Base-by-base conservation (phyloP, 1,284 basidiomycete species). In the Coriolopsis trogii region DNA sequence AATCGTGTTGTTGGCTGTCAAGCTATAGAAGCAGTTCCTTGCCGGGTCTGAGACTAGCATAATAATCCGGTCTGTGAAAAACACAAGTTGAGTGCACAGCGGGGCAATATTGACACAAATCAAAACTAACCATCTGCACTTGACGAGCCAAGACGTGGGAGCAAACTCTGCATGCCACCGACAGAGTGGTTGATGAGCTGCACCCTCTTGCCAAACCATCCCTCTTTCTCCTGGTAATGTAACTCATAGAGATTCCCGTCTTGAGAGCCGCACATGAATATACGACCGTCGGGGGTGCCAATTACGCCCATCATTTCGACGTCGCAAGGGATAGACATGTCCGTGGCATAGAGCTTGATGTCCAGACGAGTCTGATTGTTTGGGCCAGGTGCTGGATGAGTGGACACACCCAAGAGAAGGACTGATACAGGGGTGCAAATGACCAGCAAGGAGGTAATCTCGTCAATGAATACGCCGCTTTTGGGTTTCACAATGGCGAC, bases 211-310 rank as follows among this genome's bases (percentile, higher is more conserved):
- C 86, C 91, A 73, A 98, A 96, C 95, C 95, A 98, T 1, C 91
- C 91, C 65, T 95, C 91, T 59, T 82, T 88, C 56, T 91, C 86
- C 64, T 94, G 91, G 70, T 99, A 99, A 64, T 92, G 87, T 42
- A 99, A 73, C 71, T 98, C 97, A 69, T 97, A 98, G 36, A 98
- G 72, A 66, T 89, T 87, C 18, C 93, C 93, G 69, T 98, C 94
- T 63, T 88, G 84, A 15, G 81, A 79, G 10, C 95, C 95, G 48
- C 81, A 82, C 83, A 95, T 90, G 72, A 99, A 98, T 60, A 98
- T 91, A 45, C 95, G 81, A 21, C 96, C 97, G 29, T 87, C 82
- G 18, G 78, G 68, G 1, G 91, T 94, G 9, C 92, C 90, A 48
- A 82, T 77, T 45, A 98, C 87, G 43, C 88, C 88, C 12, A 82